Evolutionary conservation across 1,284 basidiomycete species (phyloP).

Genomic region (Termitomyces sp.): DNA sequence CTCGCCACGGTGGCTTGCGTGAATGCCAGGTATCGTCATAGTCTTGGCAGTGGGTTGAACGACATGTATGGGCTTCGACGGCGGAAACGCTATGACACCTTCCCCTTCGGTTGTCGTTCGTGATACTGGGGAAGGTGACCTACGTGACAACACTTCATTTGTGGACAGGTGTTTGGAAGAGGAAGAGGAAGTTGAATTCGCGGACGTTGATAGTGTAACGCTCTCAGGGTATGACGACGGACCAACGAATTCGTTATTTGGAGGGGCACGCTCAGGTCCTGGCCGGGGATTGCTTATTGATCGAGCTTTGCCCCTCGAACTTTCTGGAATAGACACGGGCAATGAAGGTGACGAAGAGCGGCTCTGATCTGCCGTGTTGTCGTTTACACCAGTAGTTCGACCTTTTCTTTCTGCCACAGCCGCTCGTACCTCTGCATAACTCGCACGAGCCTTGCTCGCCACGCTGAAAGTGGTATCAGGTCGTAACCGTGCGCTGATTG

Average conservation of each 20-base stretch:
- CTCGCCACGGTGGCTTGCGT: slow-evolving; percentile 72
- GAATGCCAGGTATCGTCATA: slow-evolving; percentile 79
- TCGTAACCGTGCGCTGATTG: slow-evolving; percentile 34
- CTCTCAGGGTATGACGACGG: slow-evolving; percentile 17
- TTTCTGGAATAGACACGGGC: slow-evolving; percentile 18
- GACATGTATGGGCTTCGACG: slow-evolving; percentile 48
- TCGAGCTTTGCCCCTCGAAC: slow-evolving; percentile 11
- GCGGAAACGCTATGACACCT: slow-evolving; percentile 18
- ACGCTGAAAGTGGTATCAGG: slow-evolving; percentile 24
- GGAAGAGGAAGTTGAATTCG: slow-evolving; percentile 11
- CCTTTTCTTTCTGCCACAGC: slow-evolving; percentile 61
- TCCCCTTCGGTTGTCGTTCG: slow-evolving; percentile 18
- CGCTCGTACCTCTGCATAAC: slow-evolving; percentile 67
- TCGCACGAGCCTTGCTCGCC: slow-evolving; percentile 43
- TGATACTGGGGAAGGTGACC: slow-evolving; percentile 16
- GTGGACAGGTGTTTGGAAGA: slow-evolving; percentile 10
- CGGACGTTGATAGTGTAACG: slow-evolving; percentile 15
- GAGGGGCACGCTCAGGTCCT: background rate
- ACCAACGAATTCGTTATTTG: background rate
- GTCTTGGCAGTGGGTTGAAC: slow-evolving; percentile 69
- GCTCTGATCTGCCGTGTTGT: slow-evolving; percentile 9
- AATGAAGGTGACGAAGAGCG: slow-evolving; percentile 19
- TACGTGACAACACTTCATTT: slow-evolving; percentile 10
- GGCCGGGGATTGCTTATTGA: slow-evolving; percentile 14
- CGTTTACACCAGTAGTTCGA: slow-evolving; percentile 27